These are phyloP conservation scores for Cladosporium colombiae DNA, from an alignment of 2,329 filamentous ascomycete genomes.

Conservation along the genomic window DNA sequence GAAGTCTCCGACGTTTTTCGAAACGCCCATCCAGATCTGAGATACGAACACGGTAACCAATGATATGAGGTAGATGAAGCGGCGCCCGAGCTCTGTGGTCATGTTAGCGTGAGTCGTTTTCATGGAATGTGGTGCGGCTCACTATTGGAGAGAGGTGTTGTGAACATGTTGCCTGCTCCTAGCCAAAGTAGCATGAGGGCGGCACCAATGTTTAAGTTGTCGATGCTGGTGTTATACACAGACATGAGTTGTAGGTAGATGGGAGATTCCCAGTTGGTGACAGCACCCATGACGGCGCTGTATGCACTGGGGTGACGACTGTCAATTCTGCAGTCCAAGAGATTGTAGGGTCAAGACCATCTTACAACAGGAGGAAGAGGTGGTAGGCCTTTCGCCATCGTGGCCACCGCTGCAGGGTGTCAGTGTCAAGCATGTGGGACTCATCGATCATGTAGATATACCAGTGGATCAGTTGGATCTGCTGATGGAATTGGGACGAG, in stretches of 20 bases:
- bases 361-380: constrained; percentile 22
- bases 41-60: constrained; percentile 17
- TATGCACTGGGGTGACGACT: constrained; percentile 7
- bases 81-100: constrained; percentile 22
- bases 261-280: constrained; percentile 26
- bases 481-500: constrained; percentile 23
- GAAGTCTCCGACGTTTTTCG: constrained; percentile 22
- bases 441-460: neutral
- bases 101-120: neutral
- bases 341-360: neutral
- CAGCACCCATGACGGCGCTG: constrained; percentile 24
- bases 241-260: constrained; percentile 24
- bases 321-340: neutral
- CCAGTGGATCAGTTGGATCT: constrained; percentile 23
- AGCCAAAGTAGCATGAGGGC: constrained; percentile 18
- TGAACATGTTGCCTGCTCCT: constrained; percentile 23
- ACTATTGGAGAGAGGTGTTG: constrained; percentile 24
- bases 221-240: constrained; percentile 20
- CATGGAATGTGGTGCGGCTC: neutral
- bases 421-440: neutral
- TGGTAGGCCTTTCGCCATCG: constrained; percentile 24
- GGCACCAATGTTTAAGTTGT: constrained; percentile 22
- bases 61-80: constrained; percentile 21
- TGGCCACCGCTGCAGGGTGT: constrained; percentile 18
- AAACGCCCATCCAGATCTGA: constrained; percentile 22